phyloP scores from a whole-genome alignment of 208 protist genomes.

The Phytomonas francai region DNA sequence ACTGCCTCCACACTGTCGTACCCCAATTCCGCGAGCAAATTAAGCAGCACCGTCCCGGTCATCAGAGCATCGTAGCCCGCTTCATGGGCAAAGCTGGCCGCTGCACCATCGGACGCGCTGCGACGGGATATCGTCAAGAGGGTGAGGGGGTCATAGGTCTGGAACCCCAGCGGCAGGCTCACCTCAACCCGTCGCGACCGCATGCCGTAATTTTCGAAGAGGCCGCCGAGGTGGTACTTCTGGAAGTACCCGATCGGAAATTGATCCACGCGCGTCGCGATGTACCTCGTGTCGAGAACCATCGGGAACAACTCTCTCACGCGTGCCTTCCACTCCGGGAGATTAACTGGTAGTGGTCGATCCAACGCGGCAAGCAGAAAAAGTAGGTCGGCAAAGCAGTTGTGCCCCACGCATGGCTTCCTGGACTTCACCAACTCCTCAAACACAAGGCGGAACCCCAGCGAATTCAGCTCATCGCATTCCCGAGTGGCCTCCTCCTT shows the following conservation, averaged over 20 bases:
- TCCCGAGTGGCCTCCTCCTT: constrained; percentile 15
- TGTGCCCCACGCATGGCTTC: constrained; percentile 76
- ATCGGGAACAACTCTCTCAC: constrained; percentile 41
- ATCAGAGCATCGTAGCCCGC: constrained; percentile 70
- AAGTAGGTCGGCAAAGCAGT: constrained; percentile 72
- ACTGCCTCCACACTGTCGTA: constrained; percentile 14
- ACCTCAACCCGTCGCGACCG: constrained; percentile 28
- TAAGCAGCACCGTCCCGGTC: constrained; percentile 57
- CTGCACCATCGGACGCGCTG: constrained; percentile 1
- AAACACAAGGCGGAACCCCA: constrained; percentile 67
- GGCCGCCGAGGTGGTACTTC: constrained; percentile 27
- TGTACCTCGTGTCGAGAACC: constrained; percentile 60
- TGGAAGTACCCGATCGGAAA: constrained; percentile 35
- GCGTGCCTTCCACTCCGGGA: constrained; percentile 38
- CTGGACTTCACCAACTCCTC: constrained; percentile 37
- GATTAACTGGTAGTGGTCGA: constrained; percentile 25
- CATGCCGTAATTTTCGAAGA: constrained; percentile 49
- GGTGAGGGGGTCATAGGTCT: constrained; percentile 45
- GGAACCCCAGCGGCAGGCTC: constrained; percentile 51
- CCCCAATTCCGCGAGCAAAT: constrained; percentile 51
- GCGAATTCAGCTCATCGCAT: constrained; percentile 34
- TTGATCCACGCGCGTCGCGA: constrained; percentile 27
- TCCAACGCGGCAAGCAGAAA: constrained; percentile 53
- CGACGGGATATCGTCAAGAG: constrained; percentile 12
- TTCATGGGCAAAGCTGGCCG: constrained; percentile 28